Percentiles rank a stretch among this genome's conserved stretches.
Evolutionary conservation across 495 filamentous ascomycete genomes (phyloP).

Genomic region (Xylaria castorea): DNA sequence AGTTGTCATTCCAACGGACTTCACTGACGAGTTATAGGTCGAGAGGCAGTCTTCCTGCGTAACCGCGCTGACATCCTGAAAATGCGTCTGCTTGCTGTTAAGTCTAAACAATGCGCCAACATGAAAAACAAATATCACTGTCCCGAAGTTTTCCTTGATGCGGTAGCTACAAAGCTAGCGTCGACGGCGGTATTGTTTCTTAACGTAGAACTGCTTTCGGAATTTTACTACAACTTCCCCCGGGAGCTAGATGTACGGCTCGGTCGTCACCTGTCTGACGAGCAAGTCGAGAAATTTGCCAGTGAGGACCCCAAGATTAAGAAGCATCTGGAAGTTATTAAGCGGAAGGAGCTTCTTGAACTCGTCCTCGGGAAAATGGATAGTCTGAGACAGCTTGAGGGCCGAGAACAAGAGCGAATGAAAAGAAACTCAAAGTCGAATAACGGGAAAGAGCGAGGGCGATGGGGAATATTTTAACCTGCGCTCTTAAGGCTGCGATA

Average conservation of each 20-base stretch:
- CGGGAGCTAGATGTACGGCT: conserved; percentile 87
- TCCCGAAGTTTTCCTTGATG: conserved; percentile 95
- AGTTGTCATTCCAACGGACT: conserved; percentile 3
- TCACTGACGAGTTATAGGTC: conserved; percentile 60
- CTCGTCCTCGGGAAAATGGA: conserved; percentile 94
- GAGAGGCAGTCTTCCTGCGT: conserved; percentile 90
- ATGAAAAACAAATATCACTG: conserved; percentile 93
- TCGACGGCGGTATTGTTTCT: conserved; percentile 95
- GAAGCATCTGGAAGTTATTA: conserved; percentile 88
- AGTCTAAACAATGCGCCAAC: conserved; percentile 82
- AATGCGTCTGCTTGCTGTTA: conserved; percentile 85
- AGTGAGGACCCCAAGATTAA: conserved; percentile 89
- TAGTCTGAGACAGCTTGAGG: conserved; percentile 77
- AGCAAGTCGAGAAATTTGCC: conserved; percentile 87
- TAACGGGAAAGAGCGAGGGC: conserved; percentile 38
- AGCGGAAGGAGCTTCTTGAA: conserved; percentile 90
- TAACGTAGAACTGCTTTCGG: conserved; percentile 93
- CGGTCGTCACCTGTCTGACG: conserved; percentile 77
- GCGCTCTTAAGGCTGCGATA: neutral
- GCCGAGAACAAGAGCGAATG: conserved; percentile 38
- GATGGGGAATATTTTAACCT: conserved; percentile 45
- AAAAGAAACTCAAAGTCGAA: conserved; percentile 31
- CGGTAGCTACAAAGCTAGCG: conserved; percentile 93
- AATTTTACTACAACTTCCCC: conserved; percentile 98
- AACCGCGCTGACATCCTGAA: conserved; percentile 88